Percentiles rank a stretch among this genome's conserved stretches.
Evolutionary conservation across 306 rosid genomes (phyloP).

Genomic region (Cucurbita pepo): DNA sequence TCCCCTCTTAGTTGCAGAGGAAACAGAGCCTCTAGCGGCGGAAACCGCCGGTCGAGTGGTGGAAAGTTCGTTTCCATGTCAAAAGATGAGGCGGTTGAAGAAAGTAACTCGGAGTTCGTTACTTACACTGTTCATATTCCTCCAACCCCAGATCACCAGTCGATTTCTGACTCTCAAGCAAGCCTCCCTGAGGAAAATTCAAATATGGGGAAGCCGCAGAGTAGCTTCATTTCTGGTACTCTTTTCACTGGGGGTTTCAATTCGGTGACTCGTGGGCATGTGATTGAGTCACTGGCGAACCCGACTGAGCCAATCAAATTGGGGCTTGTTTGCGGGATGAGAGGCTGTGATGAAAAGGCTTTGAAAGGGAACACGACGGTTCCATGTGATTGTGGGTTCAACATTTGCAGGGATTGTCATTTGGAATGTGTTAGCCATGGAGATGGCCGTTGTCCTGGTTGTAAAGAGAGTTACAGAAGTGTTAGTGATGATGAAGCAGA

Average conservation of each 20-base stretch:
- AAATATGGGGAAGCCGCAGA: slow-evolving; percentile 12
- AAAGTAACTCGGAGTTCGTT: slow-evolving; percentile 29
- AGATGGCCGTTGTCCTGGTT: slow-evolving; percentile 62
- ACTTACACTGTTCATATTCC: slow-evolving; percentile 77
- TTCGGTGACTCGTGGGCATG: slow-evolving; percentile 63
- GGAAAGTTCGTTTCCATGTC: slow-evolving; percentile 24
- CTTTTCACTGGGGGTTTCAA: slow-evolving; percentile 67
- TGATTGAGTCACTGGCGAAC: slow-evolving; percentile 35
- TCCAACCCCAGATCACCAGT: slow-evolving; percentile 66
- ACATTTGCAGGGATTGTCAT: slow-evolving; percentile 59
- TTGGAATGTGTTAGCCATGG: slow-evolving; percentile 38
- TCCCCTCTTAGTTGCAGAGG: slow-evolving; percentile 48
- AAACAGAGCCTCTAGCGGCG: slow-evolving; percentile 18
- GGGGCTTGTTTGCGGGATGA: slow-evolving; percentile 42
- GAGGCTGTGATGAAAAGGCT: slow-evolving; percentile 51
- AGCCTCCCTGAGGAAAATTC: slow-evolving; percentile 28
- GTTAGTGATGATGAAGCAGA: slow-evolving; percentile 44
- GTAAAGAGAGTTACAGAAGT: slow-evolving; percentile 41
- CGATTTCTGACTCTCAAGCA: slow-evolving; percentile 36
- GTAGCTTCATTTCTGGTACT: slow-evolving; percentile 52
- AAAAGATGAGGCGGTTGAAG: slow-evolving; percentile 22
- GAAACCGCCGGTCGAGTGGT: slow-evolving; percentile 25
- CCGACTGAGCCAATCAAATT: slow-evolving; percentile 15
- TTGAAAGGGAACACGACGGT: slow-evolving; percentile 10
- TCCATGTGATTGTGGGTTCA: slow-evolving; percentile 67